phyloP scores from a whole-genome alignment of 2,329 filamentous ascomycete genomes.

The Ophiostoma sp. region DNA sequence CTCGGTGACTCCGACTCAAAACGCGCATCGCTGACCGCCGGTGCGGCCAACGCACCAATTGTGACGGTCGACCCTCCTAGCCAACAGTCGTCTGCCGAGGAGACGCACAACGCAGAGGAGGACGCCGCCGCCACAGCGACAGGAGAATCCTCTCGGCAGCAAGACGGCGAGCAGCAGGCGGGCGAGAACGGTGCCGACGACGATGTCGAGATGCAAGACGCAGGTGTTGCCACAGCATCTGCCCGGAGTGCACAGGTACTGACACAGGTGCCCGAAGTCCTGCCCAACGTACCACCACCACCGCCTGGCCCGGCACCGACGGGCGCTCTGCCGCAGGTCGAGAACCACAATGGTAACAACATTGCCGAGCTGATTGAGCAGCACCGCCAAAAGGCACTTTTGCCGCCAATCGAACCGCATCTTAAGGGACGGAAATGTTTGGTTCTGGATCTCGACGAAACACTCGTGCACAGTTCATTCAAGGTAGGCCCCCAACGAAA shows the following conservation, averaged over 20 bases:
- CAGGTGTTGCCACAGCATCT: slow-evolving; percentile 46
- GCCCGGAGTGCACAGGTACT: slow-evolving; percentile 45
- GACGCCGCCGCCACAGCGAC: slow-evolving; percentile 35
- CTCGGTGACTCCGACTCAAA: slow-evolving; percentile 49
- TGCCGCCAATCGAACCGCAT: slow-evolving; percentile 78
- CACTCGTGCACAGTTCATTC: slow-evolving; percentile 96
- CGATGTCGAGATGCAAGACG: slow-evolving; percentile 69
- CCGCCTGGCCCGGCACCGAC: slow-evolving; percentile 48
- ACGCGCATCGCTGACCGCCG: slow-evolving; percentile 41
- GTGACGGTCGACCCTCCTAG: slow-evolving; percentile 46
- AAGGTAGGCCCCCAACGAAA: slow-evolving; percentile 50
- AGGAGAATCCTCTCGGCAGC: neutral
- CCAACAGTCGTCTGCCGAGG: slow-evolving; percentile 12
- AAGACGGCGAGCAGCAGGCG: slow-evolving; percentile 33
- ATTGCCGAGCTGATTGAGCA: slow-evolving; percentile 34
- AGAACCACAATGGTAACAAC: slow-evolving; percentile 35
- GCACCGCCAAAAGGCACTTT: slow-evolving; percentile 63
- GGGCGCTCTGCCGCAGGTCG: slow-evolving; percentile 23
- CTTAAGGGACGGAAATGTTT: slow-evolving; percentile 89
- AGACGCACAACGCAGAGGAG: slow-evolving; percentile 14
- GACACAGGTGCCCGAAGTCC: slow-evolving; percentile 40
- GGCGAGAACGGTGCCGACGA: slow-evolving; percentile 49
- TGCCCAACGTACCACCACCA: slow-evolving; percentile 49
- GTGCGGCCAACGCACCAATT: slow-evolving; percentile 40
- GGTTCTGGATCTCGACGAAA: slow-evolving; percentile 94